Conservation (phyloP, 2,329 filamentous ascomycete genomes). For the Curvularia spicifera region DNA sequence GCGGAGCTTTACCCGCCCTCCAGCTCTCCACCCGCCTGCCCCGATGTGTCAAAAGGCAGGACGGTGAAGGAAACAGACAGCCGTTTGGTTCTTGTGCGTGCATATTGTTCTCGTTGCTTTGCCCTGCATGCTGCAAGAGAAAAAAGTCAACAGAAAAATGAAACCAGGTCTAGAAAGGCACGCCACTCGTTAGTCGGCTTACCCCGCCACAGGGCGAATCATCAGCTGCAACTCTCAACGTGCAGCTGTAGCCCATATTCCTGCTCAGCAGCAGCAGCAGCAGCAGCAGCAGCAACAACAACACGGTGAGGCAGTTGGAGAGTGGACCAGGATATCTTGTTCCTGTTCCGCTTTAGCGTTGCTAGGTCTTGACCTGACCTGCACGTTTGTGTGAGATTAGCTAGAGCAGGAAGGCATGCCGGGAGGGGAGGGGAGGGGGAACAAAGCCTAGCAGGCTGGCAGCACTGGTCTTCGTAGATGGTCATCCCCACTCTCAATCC, state of each 20-base stretch:
- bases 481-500: neutral
- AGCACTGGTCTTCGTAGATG: neutral
- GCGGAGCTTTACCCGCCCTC: constrained; percentile 11
- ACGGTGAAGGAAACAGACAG: constrained; percentile 28
- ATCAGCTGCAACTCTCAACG: constrained; percentile 13
- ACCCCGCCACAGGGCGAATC: constrained; percentile 13
- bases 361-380: neutral
- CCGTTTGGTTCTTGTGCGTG: neutral
- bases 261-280: neutral
- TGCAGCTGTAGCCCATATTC: constrained; percentile 3
- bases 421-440: neutral
- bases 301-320: neutral
- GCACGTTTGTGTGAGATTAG: constrained; percentile 4
- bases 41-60: constrained; percentile 22
- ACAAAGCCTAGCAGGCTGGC: neutral
- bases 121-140: neutral
- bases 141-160: neutral
- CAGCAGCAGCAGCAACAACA: neutral
- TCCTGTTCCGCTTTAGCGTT: constrained; percentile 5
- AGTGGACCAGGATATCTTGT: neutral
- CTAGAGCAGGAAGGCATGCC: constrained; percentile 19
- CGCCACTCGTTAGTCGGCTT: neutral
- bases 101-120: neutral
- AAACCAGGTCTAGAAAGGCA: neutral
- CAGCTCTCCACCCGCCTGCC: constrained; percentile 9